phyloP scores from a whole-genome alignment of 1,284 basidiomycete genomes.

The Cerrena zonata region DNA sequence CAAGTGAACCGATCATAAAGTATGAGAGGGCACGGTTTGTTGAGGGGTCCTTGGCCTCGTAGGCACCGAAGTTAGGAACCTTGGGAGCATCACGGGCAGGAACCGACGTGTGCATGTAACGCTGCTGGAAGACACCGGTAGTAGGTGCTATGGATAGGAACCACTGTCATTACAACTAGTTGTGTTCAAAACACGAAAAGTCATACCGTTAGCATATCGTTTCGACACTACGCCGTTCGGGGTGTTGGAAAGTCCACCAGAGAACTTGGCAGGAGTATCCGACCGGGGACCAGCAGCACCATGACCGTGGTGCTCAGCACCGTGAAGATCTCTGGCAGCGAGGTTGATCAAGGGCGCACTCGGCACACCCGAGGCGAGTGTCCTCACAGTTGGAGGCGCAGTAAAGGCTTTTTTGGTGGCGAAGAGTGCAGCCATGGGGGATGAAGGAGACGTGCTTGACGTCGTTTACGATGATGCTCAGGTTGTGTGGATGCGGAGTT shows the following conservation, averaged over 20 bases:
- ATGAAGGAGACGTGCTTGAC: slow-evolving; percentile 15
- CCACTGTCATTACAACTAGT: neutral
- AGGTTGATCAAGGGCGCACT: slow-evolving; percentile 66
- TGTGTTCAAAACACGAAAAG: neutral
- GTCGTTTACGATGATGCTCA: slow-evolving; percentile 17
- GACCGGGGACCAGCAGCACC: slow-evolving; percentile 51
- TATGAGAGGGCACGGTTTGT: slow-evolving; percentile 86
- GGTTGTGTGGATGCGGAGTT: slow-evolving; percentile 7
- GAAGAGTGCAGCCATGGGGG: slow-evolving; percentile 60
- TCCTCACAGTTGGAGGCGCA: slow-evolving; percentile 76
- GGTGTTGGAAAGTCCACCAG: slow-evolving; percentile 48
- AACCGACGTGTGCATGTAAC: slow-evolving; percentile 69
- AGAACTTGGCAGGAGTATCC: slow-evolving; percentile 65
- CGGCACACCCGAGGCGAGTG: slow-evolving; percentile 71
- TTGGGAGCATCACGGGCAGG: slow-evolving; percentile 60
- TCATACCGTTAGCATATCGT: slow-evolving; percentile 68
- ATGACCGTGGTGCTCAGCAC: slow-evolving; percentile 54
- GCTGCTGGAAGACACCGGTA: slow-evolving; percentile 56
- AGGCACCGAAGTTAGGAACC: slow-evolving; percentile 85
- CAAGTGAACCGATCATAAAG: slow-evolving; percentile 95
- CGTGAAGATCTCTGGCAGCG: slow-evolving; percentile 54
- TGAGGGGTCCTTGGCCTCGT: slow-evolving; percentile 68
- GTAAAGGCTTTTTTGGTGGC: slow-evolving; percentile 77
- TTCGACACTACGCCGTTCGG: slow-evolving; percentile 59
- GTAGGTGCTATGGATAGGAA: slow-evolving; percentile 35